Percentiles rank a stretch among this genome's conserved stretches.
Evolutionary conservation across 1,139 yeast species (phyloP).

Genomic region (Schwanniomyces etchellsii): DNA sequence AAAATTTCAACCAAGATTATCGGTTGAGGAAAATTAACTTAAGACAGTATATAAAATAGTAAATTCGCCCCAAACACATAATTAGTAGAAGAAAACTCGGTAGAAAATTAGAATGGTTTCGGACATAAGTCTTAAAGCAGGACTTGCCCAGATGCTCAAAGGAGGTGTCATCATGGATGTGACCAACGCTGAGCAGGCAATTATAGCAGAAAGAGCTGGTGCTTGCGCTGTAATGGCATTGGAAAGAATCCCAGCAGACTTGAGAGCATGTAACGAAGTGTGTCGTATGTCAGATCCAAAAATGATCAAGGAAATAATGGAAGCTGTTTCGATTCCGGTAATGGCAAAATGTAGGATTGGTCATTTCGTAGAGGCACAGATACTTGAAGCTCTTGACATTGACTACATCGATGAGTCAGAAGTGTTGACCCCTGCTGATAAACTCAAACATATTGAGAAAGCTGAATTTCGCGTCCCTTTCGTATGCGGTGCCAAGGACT

Average conservation of each 20-base stretch:
- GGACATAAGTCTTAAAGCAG: constrained; percentile 65
- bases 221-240: constrained; percentile 92
- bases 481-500: constrained; percentile 81
- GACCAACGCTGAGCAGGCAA: constrained; percentile 43
- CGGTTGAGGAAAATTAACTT: too few relatives aligned
- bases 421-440: constrained; percentile 80
- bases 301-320: constrained; percentile 75
- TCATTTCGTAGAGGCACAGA: constrained; percentile 79
- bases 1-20: too few relatives aligned
- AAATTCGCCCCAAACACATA: too few relatives aligned
- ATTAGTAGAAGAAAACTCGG: too few relatives aligned
- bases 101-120: constrained; percentile 18
- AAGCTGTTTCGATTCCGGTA: constrained; percentile 66
- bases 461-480: constrained; percentile 64
- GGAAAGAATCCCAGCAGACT: constrained; percentile 83
- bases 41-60: too few relatives aligned
- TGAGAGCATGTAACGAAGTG: constrained; percentile 78
- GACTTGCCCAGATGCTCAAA: constrained; percentile 84
- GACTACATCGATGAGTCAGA: constrained; percentile 86
- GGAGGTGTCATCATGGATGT: constrained; percentile 60
- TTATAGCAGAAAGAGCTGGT: constrained; percentile 76
- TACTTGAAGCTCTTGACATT: constrained; percentile 65
- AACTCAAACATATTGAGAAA: constrained; percentile 60
- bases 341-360: constrained; percentile 91
- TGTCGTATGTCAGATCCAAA: constrained; percentile 87